Conservation (phyloP, 768 basidiomycete species). For the Boletus rubropictus region DNA sequence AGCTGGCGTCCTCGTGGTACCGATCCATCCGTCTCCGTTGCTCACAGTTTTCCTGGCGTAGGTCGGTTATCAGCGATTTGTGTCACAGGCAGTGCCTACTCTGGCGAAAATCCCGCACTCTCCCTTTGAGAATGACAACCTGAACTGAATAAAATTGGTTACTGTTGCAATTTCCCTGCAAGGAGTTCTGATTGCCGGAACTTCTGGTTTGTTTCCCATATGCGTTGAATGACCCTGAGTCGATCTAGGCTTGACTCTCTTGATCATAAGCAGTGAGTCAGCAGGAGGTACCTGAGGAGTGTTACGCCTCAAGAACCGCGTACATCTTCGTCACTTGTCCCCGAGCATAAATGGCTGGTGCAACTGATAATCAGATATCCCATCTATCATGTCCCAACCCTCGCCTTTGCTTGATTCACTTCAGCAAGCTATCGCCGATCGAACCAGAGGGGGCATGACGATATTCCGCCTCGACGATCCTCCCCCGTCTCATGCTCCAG, state of each 20-base stretch:
- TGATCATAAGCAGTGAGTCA: background rate
- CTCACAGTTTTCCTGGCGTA: background rate
- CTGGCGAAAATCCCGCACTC: background rate
- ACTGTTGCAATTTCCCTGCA: background rate
- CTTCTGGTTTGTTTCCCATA: conserved; percentile 2
- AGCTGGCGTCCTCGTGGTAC: background rate
- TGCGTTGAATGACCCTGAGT: background rate
- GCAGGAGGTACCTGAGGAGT: no score
- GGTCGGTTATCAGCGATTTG: background rate
- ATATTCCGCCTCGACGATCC: conserved; percentile 12
- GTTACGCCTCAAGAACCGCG: no score
- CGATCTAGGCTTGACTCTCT: background rate
- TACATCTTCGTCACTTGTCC: background rate
- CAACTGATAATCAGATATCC: background rate
- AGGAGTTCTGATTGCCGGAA: background rate
- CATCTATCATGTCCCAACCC: conserved; percentile 7
- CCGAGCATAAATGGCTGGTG: conserved; percentile 7
- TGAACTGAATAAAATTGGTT: background rate
- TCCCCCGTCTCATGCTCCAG: conserved; percentile 21
- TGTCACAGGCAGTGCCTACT: background rate
- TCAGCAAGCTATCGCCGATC: conserved; percentile 8
- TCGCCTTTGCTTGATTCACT: conserved; percentile 12
- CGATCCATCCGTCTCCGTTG: background rate
- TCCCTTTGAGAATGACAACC: background rate
- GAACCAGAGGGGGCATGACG: conserved; percentile 7